These are phyloP conservation scores for Murraya paniculata DNA, from an alignment of 345 rosid species.

Conservation along the genomic window DNA sequence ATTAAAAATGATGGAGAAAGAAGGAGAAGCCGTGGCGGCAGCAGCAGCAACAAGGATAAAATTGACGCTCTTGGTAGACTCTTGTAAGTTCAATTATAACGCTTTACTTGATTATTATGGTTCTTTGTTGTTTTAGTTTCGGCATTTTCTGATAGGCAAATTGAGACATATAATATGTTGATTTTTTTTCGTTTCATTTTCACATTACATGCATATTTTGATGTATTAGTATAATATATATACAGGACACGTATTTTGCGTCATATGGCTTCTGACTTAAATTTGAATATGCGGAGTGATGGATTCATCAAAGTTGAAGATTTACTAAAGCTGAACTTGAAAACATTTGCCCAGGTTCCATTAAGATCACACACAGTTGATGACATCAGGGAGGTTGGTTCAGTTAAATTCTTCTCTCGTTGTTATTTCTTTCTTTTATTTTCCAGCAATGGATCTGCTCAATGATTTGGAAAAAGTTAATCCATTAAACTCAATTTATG, in stretches of 20 bases:
- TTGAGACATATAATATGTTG: no score
- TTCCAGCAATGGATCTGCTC: neutral
- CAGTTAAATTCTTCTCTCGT: neutral
- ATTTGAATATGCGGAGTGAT: constrained; percentile 68
- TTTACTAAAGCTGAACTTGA: constrained; percentile 61
- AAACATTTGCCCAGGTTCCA: constrained; percentile 64
- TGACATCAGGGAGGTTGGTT: constrained; percentile 41
- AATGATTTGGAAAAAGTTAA: neutral
- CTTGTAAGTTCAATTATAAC: constrained; percentile 45
- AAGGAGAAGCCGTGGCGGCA: neutral
- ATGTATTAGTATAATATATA: neutral
- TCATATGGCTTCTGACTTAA: constrained; percentile 74
- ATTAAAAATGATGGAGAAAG: neutral
- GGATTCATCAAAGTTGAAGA: constrained; percentile 82
- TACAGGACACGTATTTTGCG: constrained; percentile 75
- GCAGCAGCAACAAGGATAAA: constrained; percentile 35
- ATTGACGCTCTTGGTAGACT: constrained; percentile 91
- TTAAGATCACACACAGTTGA: constrained; percentile 61
- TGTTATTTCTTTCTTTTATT: neutral
- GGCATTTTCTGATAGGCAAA: no score
- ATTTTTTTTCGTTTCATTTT: no score
- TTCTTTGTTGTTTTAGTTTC: no score
- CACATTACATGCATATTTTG: neutral
- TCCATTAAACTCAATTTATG: neutral
- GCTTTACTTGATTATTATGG: no score